phyloP scores from a whole-genome alignment of 768 basidiomycete species.

The Lactifluus rugatus region DNA sequence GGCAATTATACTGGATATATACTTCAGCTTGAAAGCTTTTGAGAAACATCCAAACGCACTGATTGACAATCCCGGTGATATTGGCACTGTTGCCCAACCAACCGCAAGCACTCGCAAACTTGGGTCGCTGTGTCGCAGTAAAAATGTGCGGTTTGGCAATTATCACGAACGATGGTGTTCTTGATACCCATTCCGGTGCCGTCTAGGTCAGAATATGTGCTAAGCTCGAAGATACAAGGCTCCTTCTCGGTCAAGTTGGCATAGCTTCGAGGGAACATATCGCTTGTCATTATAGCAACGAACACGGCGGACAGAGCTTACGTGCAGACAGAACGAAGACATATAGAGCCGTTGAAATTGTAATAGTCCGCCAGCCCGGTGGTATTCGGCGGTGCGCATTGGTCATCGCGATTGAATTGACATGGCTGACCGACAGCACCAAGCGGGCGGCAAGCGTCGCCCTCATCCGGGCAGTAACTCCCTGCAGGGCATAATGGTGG shows the following conservation, averaged over 20 bases:
- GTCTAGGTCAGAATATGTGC: slow-evolving; percentile 25
- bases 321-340: slow-evolving; percentile 17
- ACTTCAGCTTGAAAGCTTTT: neutral
- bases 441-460: slow-evolving; percentile 13
- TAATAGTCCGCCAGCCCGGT: slow-evolving; percentile 6
- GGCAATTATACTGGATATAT: slow-evolving; percentile 14
- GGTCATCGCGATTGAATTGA: slow-evolving; percentile 20
- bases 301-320: neutral
- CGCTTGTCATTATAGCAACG: neutral
- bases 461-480: slow-evolving; percentile 18
- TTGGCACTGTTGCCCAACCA: slow-evolving; percentile 11
- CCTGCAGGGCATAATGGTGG: slow-evolving; percentile 12
- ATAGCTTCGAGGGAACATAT: slow-evolving; percentile 22
- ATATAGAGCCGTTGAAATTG: slow-evolving; percentile 12
- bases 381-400: slow-evolving; percentile 9
- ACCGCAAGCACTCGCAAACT: slow-evolving; percentile 9
- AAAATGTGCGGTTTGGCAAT: slow-evolving; percentile 14
- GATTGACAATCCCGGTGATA: slow-evolving; percentile 19
- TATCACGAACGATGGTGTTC: slow-evolving; percentile 18
- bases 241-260: slow-evolving; percentile 32
- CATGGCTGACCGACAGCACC: slow-evolving; percentile 12
- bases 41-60: neutral
- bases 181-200: slow-evolving; percentile 1
- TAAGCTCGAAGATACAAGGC: slow-evolving; percentile 33
- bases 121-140: slow-evolving; percentile 14